Percentiles rank a stretch among this genome's conserved stretches.
Evolutionary conservation across 2,329 filamentous ascomycete genomes (phyloP).

Genomic region (Trichoderma sp.): DNA sequence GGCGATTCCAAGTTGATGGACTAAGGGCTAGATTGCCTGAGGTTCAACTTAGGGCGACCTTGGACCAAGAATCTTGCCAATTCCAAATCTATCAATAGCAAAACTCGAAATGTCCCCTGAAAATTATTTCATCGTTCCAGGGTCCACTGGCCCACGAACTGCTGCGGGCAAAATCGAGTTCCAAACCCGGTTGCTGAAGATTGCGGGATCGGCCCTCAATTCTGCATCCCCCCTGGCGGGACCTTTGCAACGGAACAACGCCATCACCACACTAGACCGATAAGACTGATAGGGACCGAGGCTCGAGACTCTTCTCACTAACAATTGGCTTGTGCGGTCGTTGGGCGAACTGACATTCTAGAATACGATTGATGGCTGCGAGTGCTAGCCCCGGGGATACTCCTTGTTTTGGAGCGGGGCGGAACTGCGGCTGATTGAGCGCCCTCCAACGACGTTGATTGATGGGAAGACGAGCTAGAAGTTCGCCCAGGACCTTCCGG

Average conservation of each 20-base stretch:
- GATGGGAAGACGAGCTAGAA: neutral
- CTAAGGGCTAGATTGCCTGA: neutral
- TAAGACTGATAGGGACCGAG: neutral
- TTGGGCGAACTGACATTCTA: neutral
- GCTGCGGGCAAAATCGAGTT: neutral
- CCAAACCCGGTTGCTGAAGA: neutral
- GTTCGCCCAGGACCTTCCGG: constrained; percentile 7
- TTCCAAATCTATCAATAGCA: neutral
- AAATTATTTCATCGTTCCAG: neutral
- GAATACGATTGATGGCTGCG: neutral
- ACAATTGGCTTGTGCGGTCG: neutral
- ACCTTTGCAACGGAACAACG: constrained; percentile 4
- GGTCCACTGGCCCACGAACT: neutral
- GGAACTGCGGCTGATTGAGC: neutral
- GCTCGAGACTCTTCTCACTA: neutral
- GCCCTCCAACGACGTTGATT: neutral
- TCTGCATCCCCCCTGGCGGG: neutral
- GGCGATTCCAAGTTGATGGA: neutral
- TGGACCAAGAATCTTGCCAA: neutral
- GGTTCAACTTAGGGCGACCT: neutral
- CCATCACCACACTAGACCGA: neutral
- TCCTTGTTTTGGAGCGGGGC: constrained; percentile 10
- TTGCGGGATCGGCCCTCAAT: neutral
- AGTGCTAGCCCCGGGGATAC: constrained; percentile 1
- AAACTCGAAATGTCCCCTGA: neutral